Percentiles rank a stretch among this genome's conserved stretches.
phyloP scores from a whole-genome alignment of 1,139 yeast genomes.

The Oligophagozyma castellii region DNA sequence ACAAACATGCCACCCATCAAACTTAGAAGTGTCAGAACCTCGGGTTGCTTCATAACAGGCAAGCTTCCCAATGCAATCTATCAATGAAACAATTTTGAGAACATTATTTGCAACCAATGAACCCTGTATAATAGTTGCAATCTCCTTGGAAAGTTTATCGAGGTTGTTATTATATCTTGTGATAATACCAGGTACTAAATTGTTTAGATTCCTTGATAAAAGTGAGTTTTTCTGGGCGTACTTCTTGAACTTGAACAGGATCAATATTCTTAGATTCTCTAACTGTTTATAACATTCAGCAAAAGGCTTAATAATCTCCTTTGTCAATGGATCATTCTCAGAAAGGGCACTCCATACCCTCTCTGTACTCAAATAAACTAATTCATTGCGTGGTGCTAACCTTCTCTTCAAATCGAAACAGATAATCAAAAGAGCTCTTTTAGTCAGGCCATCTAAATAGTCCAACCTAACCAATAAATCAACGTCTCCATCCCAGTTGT shows the following conservation, averaged over 20 bases:
- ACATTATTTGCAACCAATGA: conserved; percentile 10
- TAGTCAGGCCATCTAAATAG: no score
- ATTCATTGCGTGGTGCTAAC: conserved; percentile 1
- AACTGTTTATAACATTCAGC: conserved; percentile 10
- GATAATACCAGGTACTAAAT: neutral
- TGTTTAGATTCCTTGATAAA: no score
- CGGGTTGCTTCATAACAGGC: conserved; percentile 12
- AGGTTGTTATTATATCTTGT: neutral
- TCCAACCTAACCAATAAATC: no score
- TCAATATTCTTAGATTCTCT: conserved; percentile 11
- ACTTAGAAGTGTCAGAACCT: neutral
- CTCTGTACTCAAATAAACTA: conserved; percentile 5
- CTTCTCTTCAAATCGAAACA: conserved; percentile 14
- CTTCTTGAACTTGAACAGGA: conserved; percentile 6
- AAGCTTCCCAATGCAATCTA: conserved; percentile 12
- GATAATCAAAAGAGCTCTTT: conserved; percentile 11
- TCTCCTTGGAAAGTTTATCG: conserved; percentile 6
- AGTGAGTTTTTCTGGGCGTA: neutral
- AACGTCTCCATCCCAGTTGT: no score
- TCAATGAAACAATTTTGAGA: conserved; percentile 9
- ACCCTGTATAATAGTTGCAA: conserved; percentile 7
- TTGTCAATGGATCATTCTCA: conserved; percentile 4
- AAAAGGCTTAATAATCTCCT: conserved; percentile 8
- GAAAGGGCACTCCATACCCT: conserved; percentile 7
- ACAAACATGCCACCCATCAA: conserved; percentile 24